Evolutionary conservation across 257 asterid species (phyloP).

Genomic region (Ballota nigra): DNA sequence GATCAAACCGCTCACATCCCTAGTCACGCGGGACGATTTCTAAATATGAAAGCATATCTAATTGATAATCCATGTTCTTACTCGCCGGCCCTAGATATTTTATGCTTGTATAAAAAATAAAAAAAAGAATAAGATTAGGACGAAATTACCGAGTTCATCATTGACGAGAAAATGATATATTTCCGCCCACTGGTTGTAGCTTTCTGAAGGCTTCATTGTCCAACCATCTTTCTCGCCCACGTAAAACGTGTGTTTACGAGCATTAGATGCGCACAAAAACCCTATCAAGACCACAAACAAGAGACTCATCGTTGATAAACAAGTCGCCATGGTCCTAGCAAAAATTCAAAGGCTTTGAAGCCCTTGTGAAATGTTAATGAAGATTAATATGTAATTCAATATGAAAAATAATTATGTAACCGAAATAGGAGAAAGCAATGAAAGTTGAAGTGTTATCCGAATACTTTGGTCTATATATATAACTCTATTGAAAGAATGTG

Average conservation of each 20-base stretch:
- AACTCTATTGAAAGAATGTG: neutral
- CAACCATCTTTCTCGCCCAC: slow-evolving; percentile 52
- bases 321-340: slow-evolving; percentile 10
- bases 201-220: slow-evolving; percentile 32
- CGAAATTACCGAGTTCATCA: slow-evolving; percentile 31
- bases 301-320: slow-evolving; percentile 9
- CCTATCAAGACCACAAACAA: slow-evolving; percentile 26
- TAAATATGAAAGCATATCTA: no score
- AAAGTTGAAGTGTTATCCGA: neutral
- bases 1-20: no score
- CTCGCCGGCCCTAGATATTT: no score
- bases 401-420: neutral
- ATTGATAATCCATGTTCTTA: no score
- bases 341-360: neutral
- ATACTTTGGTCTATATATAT: neutral
- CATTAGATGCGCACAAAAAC: slow-evolving; percentile 28
- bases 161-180: slow-evolving; percentile 38
- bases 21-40: no score
- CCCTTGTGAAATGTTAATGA: no score
- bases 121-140: neutral
- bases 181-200: slow-evolving; percentile 37
- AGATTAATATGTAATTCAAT: neutral
- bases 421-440: neutral
- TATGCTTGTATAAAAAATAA: no score
- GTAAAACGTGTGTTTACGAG: slow-evolving; percentile 24